A percentile compares a stretch with the other conserved stretches of the same genome.
These are phyloP conservation scores for Xylaria acuta DNA, from an alignment of 495 filamentous ascomycete species.

Conservation along the genomic window DNA sequence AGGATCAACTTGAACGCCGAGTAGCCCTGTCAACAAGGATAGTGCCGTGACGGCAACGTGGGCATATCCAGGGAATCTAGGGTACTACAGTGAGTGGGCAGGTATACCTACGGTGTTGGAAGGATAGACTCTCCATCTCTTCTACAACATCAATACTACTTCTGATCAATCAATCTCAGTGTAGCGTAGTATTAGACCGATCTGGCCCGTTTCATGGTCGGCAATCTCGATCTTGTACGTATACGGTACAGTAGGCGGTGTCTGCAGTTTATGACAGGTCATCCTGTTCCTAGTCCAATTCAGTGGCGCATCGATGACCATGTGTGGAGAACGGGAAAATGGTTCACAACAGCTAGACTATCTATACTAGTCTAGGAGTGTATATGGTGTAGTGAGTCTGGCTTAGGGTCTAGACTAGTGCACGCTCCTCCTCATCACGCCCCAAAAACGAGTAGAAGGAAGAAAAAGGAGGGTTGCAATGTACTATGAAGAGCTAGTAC, in stretches of 20 bases:
- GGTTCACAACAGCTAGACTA: neutral
- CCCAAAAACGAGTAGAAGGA: neutral
- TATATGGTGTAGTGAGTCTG: neutral
- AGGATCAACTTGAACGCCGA: neutral
- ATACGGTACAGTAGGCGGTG: too few relatives aligned
- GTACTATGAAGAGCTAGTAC: neutral
- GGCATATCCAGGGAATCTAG: neutral
- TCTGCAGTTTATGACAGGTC: neutral
- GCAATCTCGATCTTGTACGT: slow-evolving; percentile 16
- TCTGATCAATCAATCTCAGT: too few relatives aligned
- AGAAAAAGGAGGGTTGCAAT: neutral
- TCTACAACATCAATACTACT: too few relatives aligned
- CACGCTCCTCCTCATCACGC: neutral
- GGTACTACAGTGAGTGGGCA: too few relatives aligned
- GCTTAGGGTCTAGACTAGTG: slow-evolving; percentile 17
- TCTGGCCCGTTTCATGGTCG: neutral
- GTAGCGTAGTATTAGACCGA: neutral
- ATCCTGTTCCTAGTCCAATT: neutral
- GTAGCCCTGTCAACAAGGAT: slow-evolving; percentile 11
- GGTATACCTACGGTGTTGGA: too few relatives aligned
- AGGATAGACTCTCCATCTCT: too few relatives aligned
- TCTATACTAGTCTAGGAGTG: neutral
- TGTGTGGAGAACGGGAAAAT: neutral
- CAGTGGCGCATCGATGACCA: neutral
- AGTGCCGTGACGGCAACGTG: slow-evolving; percentile 16